Percentiles rank a stretch among this genome's conserved stretches.
These are phyloP conservation scores for Phytomonas francai DNA, from an alignment of 208 protist genomes.

Conservation along the genomic window DNA sequence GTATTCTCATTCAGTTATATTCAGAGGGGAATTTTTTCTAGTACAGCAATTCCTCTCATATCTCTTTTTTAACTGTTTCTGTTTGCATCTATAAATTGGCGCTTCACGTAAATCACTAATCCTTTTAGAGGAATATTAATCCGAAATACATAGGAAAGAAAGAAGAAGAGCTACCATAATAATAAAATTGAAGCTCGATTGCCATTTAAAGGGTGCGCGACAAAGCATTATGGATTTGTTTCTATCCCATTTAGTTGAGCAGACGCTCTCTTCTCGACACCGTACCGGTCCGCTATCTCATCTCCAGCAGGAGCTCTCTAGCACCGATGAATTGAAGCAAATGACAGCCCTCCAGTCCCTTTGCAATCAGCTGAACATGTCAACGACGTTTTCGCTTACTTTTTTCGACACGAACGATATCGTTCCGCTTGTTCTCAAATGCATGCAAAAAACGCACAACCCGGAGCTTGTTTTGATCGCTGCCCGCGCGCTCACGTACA, in stretches of 20 bases:
- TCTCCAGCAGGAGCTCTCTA: constrained; percentile 14
- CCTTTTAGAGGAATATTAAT: too few relatives aligned
- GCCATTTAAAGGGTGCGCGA: neutral
- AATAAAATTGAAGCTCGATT: too few relatives aligned
- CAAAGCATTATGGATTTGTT: constrained; percentile 5
- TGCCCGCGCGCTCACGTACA: constrained; percentile 80
- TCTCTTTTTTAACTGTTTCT: too few relatives aligned
- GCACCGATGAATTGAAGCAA: constrained; percentile 42
- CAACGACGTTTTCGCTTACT: constrained; percentile 62
- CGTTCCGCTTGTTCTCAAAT: constrained; percentile 56
- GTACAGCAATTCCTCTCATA: too few relatives aligned
- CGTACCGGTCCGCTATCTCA: too few relatives aligned
- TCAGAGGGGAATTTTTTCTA: too few relatives aligned
- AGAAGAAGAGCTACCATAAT: too few relatives aligned
- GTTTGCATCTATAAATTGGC: too few relatives aligned
- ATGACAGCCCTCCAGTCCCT: constrained; percentile 60
- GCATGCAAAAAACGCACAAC: constrained; percentile 74
- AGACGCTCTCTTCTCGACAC: too few relatives aligned
- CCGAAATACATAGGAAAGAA: too few relatives aligned
- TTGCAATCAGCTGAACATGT: constrained; percentile 90
- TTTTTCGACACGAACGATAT: constrained; percentile 57
- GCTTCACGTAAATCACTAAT: too few relatives aligned
- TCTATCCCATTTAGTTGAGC: neutral
- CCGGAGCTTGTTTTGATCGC: constrained; percentile 87
- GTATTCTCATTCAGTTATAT: too few relatives aligned